These are phyloP conservation scores for Basidioascus undulatus DNA, from an alignment of 768 basidiomycete genomes.

Conservation along the genomic window DNA sequence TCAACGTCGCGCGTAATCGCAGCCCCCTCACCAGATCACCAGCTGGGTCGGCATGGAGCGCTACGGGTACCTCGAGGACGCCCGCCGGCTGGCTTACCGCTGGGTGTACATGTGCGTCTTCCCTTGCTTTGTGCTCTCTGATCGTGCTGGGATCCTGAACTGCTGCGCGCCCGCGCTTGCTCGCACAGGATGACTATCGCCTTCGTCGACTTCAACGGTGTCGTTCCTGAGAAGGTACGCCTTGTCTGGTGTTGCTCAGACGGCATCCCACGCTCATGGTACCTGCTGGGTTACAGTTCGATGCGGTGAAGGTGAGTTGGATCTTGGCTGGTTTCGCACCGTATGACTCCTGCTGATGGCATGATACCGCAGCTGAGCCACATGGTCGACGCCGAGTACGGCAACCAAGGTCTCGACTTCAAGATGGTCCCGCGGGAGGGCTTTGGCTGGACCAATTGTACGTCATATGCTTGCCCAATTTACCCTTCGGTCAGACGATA, in stretches of 20 bases:
- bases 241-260: constrained; percentile 3
- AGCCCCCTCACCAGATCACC: constrained; percentile 98
- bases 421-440: constrained; percentile 92
- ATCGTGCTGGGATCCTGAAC: neutral
- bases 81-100: constrained; percentile 75
- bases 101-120: constrained; percentile 77
- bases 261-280: no score
- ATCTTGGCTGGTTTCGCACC: no score
- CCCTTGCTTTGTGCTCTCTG: constrained; percentile 7
- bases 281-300: constrained; percentile 49
- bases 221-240: constrained; percentile 92
- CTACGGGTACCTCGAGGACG: constrained; percentile 83
- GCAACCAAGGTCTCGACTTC: constrained; percentile 90
- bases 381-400: constrained; percentile 89
- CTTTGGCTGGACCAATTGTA: constrained; percentile 91
- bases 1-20: constrained; percentile 9
- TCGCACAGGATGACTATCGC: constrained; percentile 62
- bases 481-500: neutral
- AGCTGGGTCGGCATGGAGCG: constrained; percentile 90
- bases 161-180: no score
- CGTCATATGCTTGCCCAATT: constrained; percentile 9
- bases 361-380: no score
- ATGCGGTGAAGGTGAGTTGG: constrained; percentile 93
- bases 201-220: constrained; percentile 90
- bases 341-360: no score